Evolutionary conservation across 139 green algal genomes (phyloP).

Genomic region (Ettlia oleoabundans): DNA sequence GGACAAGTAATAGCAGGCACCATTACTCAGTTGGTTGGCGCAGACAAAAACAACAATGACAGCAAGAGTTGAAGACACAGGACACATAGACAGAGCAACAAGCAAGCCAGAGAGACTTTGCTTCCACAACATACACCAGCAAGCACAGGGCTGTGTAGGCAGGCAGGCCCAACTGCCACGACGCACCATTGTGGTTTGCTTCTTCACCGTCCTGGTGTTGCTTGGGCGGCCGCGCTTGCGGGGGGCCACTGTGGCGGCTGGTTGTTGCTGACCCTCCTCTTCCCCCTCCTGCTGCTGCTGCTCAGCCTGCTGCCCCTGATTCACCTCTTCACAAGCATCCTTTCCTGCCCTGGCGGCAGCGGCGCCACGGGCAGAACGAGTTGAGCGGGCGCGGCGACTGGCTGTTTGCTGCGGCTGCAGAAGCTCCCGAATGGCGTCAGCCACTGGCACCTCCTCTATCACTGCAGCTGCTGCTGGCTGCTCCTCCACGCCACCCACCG

Average conservation of each 20-base stretch:
- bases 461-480: too few relatives aligned
- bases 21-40: neutral
- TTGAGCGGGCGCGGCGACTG: slow-evolving; percentile 19
- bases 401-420: slow-evolving; percentile 17
- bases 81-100: neutral
- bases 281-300: neutral
- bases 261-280: neutral
- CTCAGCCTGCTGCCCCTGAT: slow-evolving; percentile 23
- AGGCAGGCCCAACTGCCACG: neutral
- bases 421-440: slow-evolving; percentile 26
- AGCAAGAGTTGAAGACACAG: neutral
- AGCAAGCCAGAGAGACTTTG: too few relatives aligned
- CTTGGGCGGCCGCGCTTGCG: slow-evolving; percentile 16
- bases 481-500: too few relatives aligned
- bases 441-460: slow-evolving; percentile 23
- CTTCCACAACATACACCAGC: neutral
- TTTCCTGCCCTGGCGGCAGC: neutral
- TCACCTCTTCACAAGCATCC: neutral
- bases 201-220: neutral
- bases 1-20: neutral
- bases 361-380: neutral
- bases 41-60: neutral
- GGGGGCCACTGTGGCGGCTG: neutral
- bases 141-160: neutral
- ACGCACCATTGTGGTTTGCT: slow-evolving; percentile 8